Conservation (phyloP, 108 stramenopile genomes). For the Nitzschia sp. region DNA sequence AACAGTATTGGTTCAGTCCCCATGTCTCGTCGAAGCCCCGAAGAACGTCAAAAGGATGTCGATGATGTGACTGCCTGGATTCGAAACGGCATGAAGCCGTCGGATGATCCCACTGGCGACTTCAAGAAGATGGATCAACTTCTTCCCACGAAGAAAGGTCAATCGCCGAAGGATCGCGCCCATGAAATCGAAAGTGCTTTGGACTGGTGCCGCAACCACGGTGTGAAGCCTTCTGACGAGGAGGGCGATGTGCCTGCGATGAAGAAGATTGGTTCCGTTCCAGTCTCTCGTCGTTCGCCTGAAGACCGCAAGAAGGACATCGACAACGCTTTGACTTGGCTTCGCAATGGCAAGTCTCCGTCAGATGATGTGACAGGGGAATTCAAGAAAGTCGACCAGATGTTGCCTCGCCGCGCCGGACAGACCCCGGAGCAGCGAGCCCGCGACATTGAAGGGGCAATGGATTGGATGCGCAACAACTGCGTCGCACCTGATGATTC, state of each 20-base stretch:
- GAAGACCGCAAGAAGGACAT: constrained; percentile 30
- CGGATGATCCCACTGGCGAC: constrained; percentile 13
- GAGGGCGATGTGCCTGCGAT: constrained; percentile 13
- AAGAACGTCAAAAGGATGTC: constrained; percentile 19
- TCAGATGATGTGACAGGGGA: constrained; percentile 15
- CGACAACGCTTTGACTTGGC: constrained; percentile 33
- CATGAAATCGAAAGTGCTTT: constrained; percentile 39
- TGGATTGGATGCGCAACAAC: constrained; percentile 34
- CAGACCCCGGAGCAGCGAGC: constrained; percentile 19
- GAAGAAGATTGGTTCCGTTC: constrained; percentile 2
- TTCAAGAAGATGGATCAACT: constrained; percentile 34
- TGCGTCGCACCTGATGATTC: constrained; percentile 9
- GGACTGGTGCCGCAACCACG: constrained; percentile 33
- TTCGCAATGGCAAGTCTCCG: constrained; percentile 24
- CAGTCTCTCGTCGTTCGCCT: constrained; percentile 16
- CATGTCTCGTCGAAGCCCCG: constrained; percentile 14
- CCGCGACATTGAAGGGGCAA: constrained; percentile 24
- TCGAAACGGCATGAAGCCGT: constrained; percentile 3
- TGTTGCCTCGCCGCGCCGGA: constrained; percentile 24
- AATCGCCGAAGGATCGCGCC: constrained; percentile 20
- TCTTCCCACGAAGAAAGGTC: constrained; percentile 6
- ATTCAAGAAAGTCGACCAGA: constrained; percentile 18
- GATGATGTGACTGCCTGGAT: constrained; percentile 22
- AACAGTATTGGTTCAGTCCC: constrained; percentile 1
- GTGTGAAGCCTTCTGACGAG: constrained; percentile 8